Evolutionary conservation across 2,329 filamentous ascomycete species (phyloP), one percentile per base, ranked within the genome.

Genomic region (Xylaria digitata): DNA sequence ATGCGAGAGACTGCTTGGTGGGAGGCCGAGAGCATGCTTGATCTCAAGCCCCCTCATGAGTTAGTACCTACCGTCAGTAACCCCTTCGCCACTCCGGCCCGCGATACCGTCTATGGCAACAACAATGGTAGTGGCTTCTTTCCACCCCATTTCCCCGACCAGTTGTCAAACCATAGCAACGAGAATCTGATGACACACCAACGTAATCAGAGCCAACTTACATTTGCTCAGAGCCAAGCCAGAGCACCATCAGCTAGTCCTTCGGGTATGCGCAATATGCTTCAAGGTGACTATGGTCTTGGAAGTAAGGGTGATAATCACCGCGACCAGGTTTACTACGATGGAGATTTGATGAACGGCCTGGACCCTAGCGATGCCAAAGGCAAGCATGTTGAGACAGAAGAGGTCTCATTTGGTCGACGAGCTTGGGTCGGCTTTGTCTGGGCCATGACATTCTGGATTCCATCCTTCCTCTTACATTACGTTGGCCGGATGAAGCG

Each of bases 21-120:
- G 95, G 95, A 98, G 80, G 95, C 94, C 5, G 96, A 99, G 81
- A 92, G 88, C 68, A 97, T 97, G 92, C 89, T 98, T 32, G 96
- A 99, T 75, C 84, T 96, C 74, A 95, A 96, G 79, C 88, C 90
- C 1, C 83, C 86, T 60, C 86, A 89, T 34, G 72, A 72, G 46
- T 78, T 79, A 50, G 69, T 73, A 42, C 65, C 70, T 45, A 69
- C 70, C 43, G 68, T 72, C 15, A 75, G 75, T 55, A 76, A 77
- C 55, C 75, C 79, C 21, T 72, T 74, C 63, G 75, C 79, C 66
- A 75, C 80, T 32, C 84, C 85, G 32, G 85, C 82, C 50, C 86
- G 94, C 70, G 92, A 94, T 37, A 89, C 87, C 2, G 88, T 89
- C 56, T 96, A 95, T 75, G 90, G 92, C 8, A 84, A 86, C 78